Evolutionary conservation across 805 yeast genomes (phyloP).

Genomic region (Ogataea polymorpha): DNA sequence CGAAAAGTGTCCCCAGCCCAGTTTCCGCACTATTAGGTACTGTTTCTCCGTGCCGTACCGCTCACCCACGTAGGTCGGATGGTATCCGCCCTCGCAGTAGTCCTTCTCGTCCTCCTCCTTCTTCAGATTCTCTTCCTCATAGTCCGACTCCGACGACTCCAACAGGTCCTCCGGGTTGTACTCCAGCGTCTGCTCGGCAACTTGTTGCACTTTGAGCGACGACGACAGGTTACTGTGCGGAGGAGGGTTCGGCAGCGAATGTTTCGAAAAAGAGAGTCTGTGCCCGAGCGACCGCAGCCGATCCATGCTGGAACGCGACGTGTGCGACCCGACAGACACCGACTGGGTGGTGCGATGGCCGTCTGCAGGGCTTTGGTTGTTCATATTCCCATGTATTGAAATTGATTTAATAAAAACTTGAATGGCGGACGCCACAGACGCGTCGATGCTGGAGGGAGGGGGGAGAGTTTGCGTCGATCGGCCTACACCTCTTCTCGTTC

Average conservation of each 20-base stretch:
- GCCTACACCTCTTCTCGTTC: neutral
- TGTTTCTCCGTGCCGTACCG: slow-evolving; percentile 42
- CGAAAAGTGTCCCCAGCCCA: slow-evolving; percentile 73
- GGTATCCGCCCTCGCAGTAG: slow-evolving; percentile 62
- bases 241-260: slow-evolving; percentile 14
- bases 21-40: slow-evolving; percentile 49
- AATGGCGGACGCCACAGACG: neutral
- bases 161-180: slow-evolving; percentile 27
- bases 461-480: neutral
- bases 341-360: slow-evolving; percentile 1
- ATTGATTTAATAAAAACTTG: neutral
- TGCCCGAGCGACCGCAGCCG: slow-evolving; percentile 24
- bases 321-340: slow-evolving; percentile 5
- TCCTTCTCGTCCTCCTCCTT: slow-evolving; percentile 51
- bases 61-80: slow-evolving; percentile 58
- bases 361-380: slow-evolving; percentile 5
- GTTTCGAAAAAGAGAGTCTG: slow-evolving; percentile 29
- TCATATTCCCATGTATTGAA: slow-evolving; percentile 3
- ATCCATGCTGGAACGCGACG: slow-evolving; percentile 14
- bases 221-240: slow-evolving; percentile 23
- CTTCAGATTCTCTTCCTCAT: slow-evolving; percentile 27
- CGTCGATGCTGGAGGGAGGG: neutral
- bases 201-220: slow-evolving; percentile 16
- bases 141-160: slow-evolving; percentile 25
- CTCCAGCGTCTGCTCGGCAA: neutral